phyloP scores from a whole-genome alignment of 345 rosid species.

The Physaria fendleri region DNA sequence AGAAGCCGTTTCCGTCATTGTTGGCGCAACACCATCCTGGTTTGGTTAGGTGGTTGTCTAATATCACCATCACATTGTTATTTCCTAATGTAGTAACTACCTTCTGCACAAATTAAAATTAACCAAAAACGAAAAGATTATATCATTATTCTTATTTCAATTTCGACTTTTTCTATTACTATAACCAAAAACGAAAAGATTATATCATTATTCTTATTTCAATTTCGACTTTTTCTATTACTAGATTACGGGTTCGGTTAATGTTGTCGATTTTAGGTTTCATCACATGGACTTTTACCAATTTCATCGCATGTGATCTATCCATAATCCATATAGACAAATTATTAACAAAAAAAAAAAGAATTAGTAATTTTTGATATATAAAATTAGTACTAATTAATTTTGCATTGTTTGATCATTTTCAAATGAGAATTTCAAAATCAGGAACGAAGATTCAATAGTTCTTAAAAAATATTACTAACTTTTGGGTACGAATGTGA shows the following conservation, averaged over 20 bases:
- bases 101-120: constrained; percentile 52
- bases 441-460: neutral
- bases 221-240: neutral
- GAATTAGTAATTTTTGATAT: no score
- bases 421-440: neutral
- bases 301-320: constrained; percentile 2
- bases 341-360: no score
- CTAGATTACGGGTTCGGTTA: neutral
- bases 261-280: neutral
- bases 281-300: neutral
- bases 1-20: constrained; percentile 86
- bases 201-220: neutral
- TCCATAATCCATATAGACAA: no score
- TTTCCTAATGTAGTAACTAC: constrained; percentile 73
- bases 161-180: neutral
- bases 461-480: neutral
- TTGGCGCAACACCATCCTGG: constrained; percentile 93
- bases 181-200: no score
- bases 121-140: neutral
- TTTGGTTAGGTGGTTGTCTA: constrained; percentile 85
- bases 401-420: no score
- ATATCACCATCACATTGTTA: constrained; percentile 70
- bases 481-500: constrained; percentile 4
- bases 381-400: no score
- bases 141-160: neutral